phyloP scores from a whole-genome alignment of 2,329 filamentous ascomycete genomes.

The Fusarium sp. region DNA sequence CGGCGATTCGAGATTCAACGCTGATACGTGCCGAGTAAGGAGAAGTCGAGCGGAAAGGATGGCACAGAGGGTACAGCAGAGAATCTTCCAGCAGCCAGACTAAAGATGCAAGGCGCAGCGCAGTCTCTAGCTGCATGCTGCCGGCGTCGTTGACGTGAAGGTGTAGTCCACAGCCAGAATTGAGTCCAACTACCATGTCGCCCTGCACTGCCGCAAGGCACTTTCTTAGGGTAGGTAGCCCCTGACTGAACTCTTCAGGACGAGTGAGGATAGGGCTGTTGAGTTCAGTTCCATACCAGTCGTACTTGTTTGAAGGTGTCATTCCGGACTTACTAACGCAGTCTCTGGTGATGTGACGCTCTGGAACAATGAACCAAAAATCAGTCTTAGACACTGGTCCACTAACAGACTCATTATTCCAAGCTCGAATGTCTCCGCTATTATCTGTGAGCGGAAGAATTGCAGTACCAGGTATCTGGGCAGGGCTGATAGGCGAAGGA shows the following conservation, averaged over 20 bases:
- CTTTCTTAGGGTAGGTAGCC: constrained; percentile 35
- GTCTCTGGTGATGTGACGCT: constrained; percentile 36
- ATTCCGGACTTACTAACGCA: constrained; percentile 18
- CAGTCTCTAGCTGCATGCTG: constrained; percentile 24
- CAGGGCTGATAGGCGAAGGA: constrained; percentile 2
- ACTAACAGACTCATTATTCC: constrained; percentile 21
- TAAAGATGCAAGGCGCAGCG: constrained; percentile 33
- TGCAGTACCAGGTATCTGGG: constrained; percentile 2
- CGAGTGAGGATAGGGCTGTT: constrained; percentile 39
- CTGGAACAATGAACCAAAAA: constrained; percentile 37
- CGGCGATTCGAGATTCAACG: constrained; percentile 29
- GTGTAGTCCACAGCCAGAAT: constrained; percentile 41
- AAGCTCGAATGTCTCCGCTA: constrained; percentile 29
- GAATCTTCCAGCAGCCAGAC: constrained; percentile 37
- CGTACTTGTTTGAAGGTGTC: constrained; percentile 29
- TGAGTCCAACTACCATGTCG: constrained; percentile 38
- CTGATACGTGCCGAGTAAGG: constrained; percentile 29
- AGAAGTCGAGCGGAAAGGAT: constrained; percentile 36
- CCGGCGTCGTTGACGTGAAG: constrained; percentile 39
- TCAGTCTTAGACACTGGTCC: constrained; percentile 3
- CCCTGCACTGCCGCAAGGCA: constrained; percentile 28
- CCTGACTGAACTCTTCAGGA: constrained; percentile 26
- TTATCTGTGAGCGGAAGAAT: constrained; percentile 18
- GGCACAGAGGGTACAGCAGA: constrained; percentile 37
- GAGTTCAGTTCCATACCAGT: constrained; percentile 42